These are phyloP conservation scores for Penicillium subrubescens DNA, from an alignment of 495 filamentous ascomycete species.

Conservation along the genomic window DNA sequence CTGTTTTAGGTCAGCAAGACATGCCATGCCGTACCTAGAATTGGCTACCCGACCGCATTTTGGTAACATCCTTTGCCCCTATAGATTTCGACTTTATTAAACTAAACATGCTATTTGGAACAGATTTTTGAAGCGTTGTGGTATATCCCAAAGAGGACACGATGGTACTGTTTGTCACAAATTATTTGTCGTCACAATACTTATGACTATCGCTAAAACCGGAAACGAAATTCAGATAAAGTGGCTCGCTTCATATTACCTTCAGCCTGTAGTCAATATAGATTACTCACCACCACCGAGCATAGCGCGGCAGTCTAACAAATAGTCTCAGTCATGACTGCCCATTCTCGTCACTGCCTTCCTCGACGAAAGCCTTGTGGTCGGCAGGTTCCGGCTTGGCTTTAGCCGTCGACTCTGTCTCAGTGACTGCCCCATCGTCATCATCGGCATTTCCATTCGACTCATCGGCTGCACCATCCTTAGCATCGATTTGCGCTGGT, in stretches of 20 bases:
- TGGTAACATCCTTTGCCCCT: too few relatives aligned
- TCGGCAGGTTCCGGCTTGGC: constrained; percentile 11
- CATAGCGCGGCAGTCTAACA: not conserved
- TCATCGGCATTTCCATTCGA: constrained; percentile 11
- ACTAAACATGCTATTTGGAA: not conserved
- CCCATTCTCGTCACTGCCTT: constrained; percentile 14
- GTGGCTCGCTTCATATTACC: not conserved
- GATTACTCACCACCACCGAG: not conserved
- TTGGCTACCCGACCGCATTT: too few relatives aligned
- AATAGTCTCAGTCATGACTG: constrained; percentile 5
- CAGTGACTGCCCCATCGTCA: constrained; percentile 20
- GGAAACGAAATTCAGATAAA: not conserved
- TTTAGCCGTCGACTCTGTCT: constrained; percentile 22
- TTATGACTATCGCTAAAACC: not conserved
- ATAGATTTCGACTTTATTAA: too few relatives aligned
- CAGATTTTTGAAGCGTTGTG: too few relatives aligned
- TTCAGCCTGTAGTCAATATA: not conserved
- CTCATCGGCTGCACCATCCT: not conserved
- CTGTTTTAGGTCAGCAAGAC: too few relatives aligned
- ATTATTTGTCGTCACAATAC: too few relatives aligned
- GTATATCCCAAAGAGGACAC: too few relatives aligned
- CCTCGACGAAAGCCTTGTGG: constrained; percentile 23
- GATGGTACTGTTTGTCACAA: too few relatives aligned
- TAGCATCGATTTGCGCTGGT: not conserved
- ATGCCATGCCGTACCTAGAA: too few relatives aligned